Conservation (phyloP, 305 asterid genomes). For the Fraxinus paxiana region DNA sequence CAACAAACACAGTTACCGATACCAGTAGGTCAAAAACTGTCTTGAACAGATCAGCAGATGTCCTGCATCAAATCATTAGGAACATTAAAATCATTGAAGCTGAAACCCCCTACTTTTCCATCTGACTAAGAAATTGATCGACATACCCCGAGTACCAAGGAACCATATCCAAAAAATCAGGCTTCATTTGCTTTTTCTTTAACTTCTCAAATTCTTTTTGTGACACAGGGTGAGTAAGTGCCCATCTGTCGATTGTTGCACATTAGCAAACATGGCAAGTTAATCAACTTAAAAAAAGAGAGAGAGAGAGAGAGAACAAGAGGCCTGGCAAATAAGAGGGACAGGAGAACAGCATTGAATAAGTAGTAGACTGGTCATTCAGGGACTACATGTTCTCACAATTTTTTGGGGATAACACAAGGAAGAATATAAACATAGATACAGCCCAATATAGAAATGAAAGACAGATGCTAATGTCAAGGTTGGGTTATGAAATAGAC, state of each 20-base stretch:
- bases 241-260: conserved; percentile 65
- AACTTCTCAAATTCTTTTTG: conserved; percentile 71
- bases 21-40: conserved; percentile 95
- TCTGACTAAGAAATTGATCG: conserved; percentile 2
- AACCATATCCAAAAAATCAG: conserved; percentile 96
- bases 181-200: conserved; percentile 88
- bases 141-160: conserved; percentile 99
- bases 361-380: background rate
- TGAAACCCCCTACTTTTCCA: background rate
- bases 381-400: background rate
- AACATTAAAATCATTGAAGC: conserved; percentile 20
- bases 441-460: background rate
- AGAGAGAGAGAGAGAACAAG: background rate
- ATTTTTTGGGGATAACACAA: background rate
- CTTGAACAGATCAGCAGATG: conserved; percentile 96
- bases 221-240: conserved; percentile 90
- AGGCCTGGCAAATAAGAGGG: background rate
- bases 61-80: conserved; percentile 51
- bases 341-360: background rate
- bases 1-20: conserved; percentile 94
- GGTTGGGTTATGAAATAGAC: conserved; percentile 2
- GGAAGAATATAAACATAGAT: background rate
- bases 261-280: background rate
- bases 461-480: conserved; percentile 2
- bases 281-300: conserved; percentile 2